Conservation (phyloP, 768 basidiomycete species). For the Hygrophorus russula region DNA sequence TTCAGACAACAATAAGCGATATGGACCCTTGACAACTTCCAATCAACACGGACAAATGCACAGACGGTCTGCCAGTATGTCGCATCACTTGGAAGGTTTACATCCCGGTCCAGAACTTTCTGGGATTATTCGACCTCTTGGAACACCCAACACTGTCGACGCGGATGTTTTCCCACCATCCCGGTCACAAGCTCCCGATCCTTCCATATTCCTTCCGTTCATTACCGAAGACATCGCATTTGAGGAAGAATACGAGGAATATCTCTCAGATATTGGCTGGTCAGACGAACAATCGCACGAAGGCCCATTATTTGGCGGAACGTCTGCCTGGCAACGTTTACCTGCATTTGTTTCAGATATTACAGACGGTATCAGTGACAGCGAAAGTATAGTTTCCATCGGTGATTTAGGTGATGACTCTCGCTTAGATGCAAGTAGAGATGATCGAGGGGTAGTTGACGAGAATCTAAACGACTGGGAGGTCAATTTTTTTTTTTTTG, state of each 20-base stretch:
- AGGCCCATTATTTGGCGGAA: constrained; percentile 28
- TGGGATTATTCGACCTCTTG: constrained; percentile 60
- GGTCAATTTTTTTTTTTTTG: constrained; percentile 34
- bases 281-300: constrained; percentile 43
- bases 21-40: constrained; percentile 48
- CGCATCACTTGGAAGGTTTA: constrained; percentile 69
- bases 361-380: constrained; percentile 85
- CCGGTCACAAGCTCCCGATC: constrained; percentile 76
- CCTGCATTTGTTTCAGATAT: constrained; percentile 71
- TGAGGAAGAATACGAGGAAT: constrained; percentile 95
- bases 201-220: constrained; percentile 79
- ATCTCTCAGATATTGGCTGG: constrained; percentile 79
- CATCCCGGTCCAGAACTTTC: constrained; percentile 67
- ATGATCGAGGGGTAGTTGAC: constrained; percentile 53
- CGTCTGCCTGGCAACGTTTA: constrained; percentile 75
- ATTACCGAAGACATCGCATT: constrained; percentile 91
- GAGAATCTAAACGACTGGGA: constrained; percentile 95
- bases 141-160: constrained; percentile 70
- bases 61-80: constrained; percentile 74
- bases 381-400: constrained; percentile 85
- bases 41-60: constrained; percentile 47
- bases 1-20: constrained; percentile 84
- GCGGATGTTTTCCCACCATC: constrained; percentile 93
- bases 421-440: constrained; percentile 49
- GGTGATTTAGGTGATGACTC: constrained; percentile 79